Conservation (phyloP, 148 eudicot species). For the Fagopyrum tataricum region DNA sequence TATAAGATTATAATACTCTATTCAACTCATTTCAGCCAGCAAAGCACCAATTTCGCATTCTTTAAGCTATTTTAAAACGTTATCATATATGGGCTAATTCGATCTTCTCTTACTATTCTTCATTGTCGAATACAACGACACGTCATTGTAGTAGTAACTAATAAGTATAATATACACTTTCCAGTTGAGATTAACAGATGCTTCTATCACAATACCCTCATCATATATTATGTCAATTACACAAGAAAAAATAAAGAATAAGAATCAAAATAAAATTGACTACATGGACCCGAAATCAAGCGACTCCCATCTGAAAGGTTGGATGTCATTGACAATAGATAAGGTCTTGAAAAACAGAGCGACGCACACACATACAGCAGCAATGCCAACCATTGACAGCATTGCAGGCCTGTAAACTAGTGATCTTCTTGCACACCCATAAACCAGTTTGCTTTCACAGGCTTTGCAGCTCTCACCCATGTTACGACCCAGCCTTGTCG, state of each 20-base stretch:
- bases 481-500: background rate
- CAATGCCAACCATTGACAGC: slow-evolving; percentile 79
- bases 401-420: slow-evolving; percentile 56
- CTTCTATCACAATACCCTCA: no score
- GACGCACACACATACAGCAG: slow-evolving; percentile 91
- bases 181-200: no score
- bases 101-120: no score
- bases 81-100: no score
- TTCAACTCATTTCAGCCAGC: no score
- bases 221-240: no score
- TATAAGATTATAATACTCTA: no score
- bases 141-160: no score
- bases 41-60: no score
- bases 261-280: background rate
- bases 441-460: background rate
- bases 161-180: no score
- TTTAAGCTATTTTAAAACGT: no score
- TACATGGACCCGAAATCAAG: slow-evolving; percentile 46
- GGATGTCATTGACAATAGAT: slow-evolving; percentile 32
- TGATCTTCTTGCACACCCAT: slow-evolving; percentile 15
- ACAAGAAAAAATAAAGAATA: background rate
- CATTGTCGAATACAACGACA: no score
- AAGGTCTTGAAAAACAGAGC: slow-evolving; percentile 57
- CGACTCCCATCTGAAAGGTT: slow-evolving; percentile 61
- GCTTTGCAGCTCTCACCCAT: slow-evolving; percentile 1